A percentile compares a stretch with the other conserved stretches of the same genome.
Conservation (phyloP, 1,139 yeast species). For the Taiozyma sp. region DNA sequence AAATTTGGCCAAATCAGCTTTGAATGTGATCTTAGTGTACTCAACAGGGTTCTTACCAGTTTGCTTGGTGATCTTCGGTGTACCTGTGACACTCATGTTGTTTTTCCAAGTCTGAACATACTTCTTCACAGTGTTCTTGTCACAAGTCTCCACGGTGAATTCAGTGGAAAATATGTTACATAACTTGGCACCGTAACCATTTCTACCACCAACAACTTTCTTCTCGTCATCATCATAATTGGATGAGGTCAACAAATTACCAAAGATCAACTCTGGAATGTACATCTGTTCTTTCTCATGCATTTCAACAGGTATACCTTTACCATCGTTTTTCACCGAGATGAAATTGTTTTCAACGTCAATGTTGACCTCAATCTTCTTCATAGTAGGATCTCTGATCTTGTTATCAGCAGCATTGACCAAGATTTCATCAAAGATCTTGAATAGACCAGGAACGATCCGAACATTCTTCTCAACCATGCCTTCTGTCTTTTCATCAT, state of each 20-base stretch:
- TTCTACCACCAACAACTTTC: conserved; percentile 98
- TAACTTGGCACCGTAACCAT: conserved; percentile 96
- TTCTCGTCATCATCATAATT: conserved; percentile 94
- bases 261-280: conserved; percentile 95
- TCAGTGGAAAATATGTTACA: conserved; percentile 90
- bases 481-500: conserved; percentile 59
- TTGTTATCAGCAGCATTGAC: conserved; percentile 99
- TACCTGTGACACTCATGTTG: conserved; percentile 76
- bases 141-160: conserved; percentile 87
- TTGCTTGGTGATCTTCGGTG: conserved; percentile 58
- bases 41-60: conserved; percentile 47
- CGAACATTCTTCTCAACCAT: conserved; percentile 70
- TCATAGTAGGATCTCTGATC: conserved; percentile 91
- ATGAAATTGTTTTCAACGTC: conserved; percentile 71
- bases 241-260: conserved; percentile 89
- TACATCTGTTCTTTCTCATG: conserved; percentile 89
- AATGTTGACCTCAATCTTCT: conserved; percentile 71
- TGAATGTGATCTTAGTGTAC: conserved; percentile 82
- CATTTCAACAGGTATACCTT: conserved; percentile 92
- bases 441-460: conserved; percentile 93
- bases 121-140: conserved; percentile 50
- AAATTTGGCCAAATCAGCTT: conserved; percentile 82
- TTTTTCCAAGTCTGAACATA: conserved; percentile 83
- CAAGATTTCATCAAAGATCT: conserved; percentile 93
- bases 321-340: conserved; percentile 87